Percentiles rank a stretch among this genome's conserved stretches.
phyloP scores from a whole-genome alignment of 352 stramenopile genomes.

The Pythium utonaiense region DNA sequence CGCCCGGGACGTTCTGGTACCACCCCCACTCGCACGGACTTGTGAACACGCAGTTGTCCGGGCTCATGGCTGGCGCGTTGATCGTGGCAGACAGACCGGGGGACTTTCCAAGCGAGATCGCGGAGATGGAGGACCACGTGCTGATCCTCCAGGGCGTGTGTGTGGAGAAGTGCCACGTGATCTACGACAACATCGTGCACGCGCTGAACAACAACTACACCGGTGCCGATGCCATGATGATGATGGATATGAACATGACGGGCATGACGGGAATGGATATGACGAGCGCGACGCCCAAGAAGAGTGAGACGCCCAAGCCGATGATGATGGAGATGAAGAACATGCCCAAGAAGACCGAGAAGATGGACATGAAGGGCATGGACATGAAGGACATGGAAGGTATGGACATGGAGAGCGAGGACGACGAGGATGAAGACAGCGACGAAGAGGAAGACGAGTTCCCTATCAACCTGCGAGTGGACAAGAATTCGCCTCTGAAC shows the following conservation, averaged over 20 bases:
- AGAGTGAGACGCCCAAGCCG: background rate
- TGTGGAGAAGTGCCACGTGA: slow-evolving; percentile 61
- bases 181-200: slow-evolving; percentile 52
- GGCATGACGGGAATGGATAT: slow-evolving; percentile 17
- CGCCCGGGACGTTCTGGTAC: slow-evolving; percentile 78
- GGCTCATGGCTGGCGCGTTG: slow-evolving; percentile 67
- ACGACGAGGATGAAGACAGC: slow-evolving; percentile 13
- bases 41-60: slow-evolving; percentile 70
- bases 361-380: slow-evolving; percentile 15
- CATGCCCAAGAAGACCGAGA: background rate
- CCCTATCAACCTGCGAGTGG: slow-evolving; percentile 39
- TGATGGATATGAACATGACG: slow-evolving; percentile 28
- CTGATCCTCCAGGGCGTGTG: slow-evolving; percentile 70
- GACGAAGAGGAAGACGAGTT: slow-evolving; percentile 29
- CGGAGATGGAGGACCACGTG: slow-evolving; percentile 57
- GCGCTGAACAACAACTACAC: slow-evolving; percentile 56
- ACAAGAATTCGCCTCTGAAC: slow-evolving; percentile 51
- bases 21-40: slow-evolving; percentile 73
- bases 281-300: slow-evolving; percentile 1
- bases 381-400: slow-evolving; percentile 14
- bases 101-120: slow-evolving; percentile 48
- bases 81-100: slow-evolving; percentile 57
- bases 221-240: slow-evolving; percentile 10
- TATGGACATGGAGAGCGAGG: slow-evolving; percentile 21
- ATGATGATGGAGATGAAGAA: slow-evolving; percentile 4